Evolutionary conservation across 2,329 filamentous ascomycete species (phyloP), one percentile per base, ranked within the genome.

Genomic region (Fusarium sororula): DNA sequence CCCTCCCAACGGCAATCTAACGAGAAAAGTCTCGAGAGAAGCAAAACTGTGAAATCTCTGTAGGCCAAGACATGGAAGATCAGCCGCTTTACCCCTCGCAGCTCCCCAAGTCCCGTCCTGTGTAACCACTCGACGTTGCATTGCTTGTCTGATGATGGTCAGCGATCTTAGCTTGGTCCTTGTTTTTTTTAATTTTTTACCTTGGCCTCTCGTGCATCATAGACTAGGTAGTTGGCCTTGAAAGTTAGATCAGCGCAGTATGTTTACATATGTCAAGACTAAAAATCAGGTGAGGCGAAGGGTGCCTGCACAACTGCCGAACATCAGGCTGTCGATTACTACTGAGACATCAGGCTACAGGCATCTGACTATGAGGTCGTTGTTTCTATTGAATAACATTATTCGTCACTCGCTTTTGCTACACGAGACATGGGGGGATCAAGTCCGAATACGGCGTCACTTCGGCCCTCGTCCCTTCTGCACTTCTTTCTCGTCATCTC

Each of bases 401-500:
- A 54, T 48, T 72, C 63, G 56, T 70, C 54, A 51, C 64, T 59
- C 56, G 51, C 26, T 44, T 53, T 47, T 57, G 68, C 63, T 72
- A 56, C 71, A 74, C 56, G 42, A 58, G 60, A 57, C 60, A 58
- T 35, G 54, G 38, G 48, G 24, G 37, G 24, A 56, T 65, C 72
- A 62, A 65, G 66, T 65, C 71, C 72, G 68, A 74, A 74, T 53
- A 72, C 71, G 72, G 72, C 72, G 63, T 74, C 71, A 72, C 68
- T 74, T 74, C 72, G 72, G 72, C 63, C 71, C 65, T 67, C 55
- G 24, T 54, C 59, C 60, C 48, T 37, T 67, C 35, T 38, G 24
- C 53, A 39, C 48, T 17, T 50, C 38, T 24, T 44, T 35, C 48
- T 68, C 57, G 51, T 51, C 39, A 38, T 54, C 30, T 30, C 28